phyloP scores from a whole-genome alignment of 257 asterid genomes.

The Henckelia pumila region DNA sequence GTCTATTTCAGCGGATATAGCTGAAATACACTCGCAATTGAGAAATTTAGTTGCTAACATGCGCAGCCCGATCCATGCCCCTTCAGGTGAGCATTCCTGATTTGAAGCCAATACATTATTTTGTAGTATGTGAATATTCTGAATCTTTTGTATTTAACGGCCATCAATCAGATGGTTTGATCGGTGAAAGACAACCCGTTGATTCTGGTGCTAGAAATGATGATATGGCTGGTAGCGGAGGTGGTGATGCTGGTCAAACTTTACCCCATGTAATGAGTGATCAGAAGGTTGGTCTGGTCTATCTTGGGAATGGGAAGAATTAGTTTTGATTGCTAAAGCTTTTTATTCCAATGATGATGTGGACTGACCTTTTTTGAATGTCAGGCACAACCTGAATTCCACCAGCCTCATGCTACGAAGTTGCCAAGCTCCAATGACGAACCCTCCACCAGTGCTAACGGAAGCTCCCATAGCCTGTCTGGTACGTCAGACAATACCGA shows the following conservation, averaged over 20 bases:
- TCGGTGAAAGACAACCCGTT: slow-evolving; percentile 35
- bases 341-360: slow-evolving; percentile 9
- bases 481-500: slow-evolving; percentile 29
- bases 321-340: slow-evolving; percentile 2
- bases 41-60: slow-evolving; percentile 30
- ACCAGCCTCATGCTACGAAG: slow-evolving; percentile 19
- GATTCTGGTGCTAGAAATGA: slow-evolving; percentile 31
- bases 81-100: slow-evolving; percentile 36
- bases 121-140: background rate
- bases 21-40: slow-evolving; percentile 45
- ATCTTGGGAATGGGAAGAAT: slow-evolving; percentile 6
- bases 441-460: slow-evolving; percentile 35
- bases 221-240: slow-evolving; percentile 22
- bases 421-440: slow-evolving; percentile 23
- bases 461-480: slow-evolving; percentile 25
- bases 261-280: slow-evolving; percentile 18
- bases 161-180: slow-evolving; percentile 46
- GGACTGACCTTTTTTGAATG: slow-evolving; percentile 24
- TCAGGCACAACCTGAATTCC: slow-evolving; percentile 33
- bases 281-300: slow-evolving; percentile 31
- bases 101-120: background rate
- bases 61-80: slow-evolving; percentile 30
- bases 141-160: slow-evolving; percentile 20
- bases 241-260: slow-evolving; percentile 21
- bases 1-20: slow-evolving; percentile 27